These are phyloP conservation scores for Myriosclerotinia curreyana DNA, from an alignment of 2,329 filamentous ascomycete species.

Conservation along the genomic window DNA sequence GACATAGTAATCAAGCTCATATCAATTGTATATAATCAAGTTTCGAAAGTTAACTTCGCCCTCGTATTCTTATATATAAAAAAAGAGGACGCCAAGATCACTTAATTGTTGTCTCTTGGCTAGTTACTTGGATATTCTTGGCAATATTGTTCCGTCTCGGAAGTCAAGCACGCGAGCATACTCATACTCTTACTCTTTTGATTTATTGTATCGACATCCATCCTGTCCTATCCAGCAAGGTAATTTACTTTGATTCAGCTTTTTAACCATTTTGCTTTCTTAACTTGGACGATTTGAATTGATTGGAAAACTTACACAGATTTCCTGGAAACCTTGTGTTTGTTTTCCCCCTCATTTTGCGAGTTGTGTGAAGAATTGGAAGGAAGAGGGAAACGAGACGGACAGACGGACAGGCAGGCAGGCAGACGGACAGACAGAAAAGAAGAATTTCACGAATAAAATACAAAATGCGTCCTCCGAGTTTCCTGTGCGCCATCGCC, in stretches of 20 bases:
- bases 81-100: slow-evolving; percentile 19
- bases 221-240: background rate
- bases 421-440: no score
- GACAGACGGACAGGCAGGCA: background rate
- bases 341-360: background rate
- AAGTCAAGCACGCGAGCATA: slow-evolving; percentile 18
- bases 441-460: background rate
- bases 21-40: background rate
- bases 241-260: background rate
- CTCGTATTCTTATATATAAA: slow-evolving; percentile 1
- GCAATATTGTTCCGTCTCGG: slow-evolving; percentile 12
- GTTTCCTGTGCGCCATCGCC: slow-evolving; percentile 6
- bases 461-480: slow-evolving; percentile 18
- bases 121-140: slow-evolving; percentile 10
- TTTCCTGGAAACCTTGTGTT: background rate
- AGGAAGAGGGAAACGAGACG: background rate
- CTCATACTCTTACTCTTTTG: background rate
- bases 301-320: background rate
- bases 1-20: background rate
- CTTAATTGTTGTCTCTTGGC: slow-evolving; percentile 23
- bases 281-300: background rate
- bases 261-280: background rate
- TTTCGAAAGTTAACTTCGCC: background rate
- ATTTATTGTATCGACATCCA: background rate
- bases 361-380: background rate